Base-by-base conservation (phyloP, 306 rosid genomes). In the Phaseolus lunatus region DNA sequence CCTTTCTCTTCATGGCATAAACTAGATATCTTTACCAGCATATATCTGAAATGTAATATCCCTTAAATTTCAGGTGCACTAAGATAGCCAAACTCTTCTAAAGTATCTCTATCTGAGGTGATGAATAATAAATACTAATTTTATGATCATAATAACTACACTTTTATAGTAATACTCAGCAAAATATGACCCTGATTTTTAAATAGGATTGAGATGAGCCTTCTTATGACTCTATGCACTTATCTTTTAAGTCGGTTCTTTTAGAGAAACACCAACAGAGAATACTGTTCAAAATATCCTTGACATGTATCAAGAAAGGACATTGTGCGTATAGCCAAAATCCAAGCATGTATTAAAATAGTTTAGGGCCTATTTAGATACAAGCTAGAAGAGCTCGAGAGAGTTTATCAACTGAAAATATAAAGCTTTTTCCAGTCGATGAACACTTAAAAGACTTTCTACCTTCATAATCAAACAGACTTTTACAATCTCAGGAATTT, bases 1-100 rank as follows among this genome's bases (percentile, higher is more conserved):
- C 15, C 47, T 41, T 15, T 41, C 47, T 41, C 13, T 13, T 3
- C 49, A 3, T 44, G 49, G 49, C 49, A 13, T 44, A 44, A 12
- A 44, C 49, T 41, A 13, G n/a, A 44, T 44, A 44, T 13, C 49
- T 44, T 13, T 44, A 13, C 49, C 49, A 44, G n/a, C 49, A 44
- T 44, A 44, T 44, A 44, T 44, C n/a, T 44, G n/a, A 44, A 13
- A 44, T 3, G 49, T 12, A 13, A 44, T 44, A 44, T 13, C n/a
- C 49, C 16, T 44, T 13, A 44, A 13, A 13, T 3, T 0, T 11
- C 16, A 44, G 62, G 59, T 69, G 20, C 53, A 15, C 44, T 45
- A 53, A 9, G 53, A 43, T 26, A n/a, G 29, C 14, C 20, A 58
- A 78, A 70, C 61, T 78, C 70, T 61, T 58, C 2, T n/a, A 24